A percentile compares a stretch with the other conserved stretches of the same genome.
Conservation (phyloP, 169 alveolate species). For the Eimeria necatrix region DNA sequence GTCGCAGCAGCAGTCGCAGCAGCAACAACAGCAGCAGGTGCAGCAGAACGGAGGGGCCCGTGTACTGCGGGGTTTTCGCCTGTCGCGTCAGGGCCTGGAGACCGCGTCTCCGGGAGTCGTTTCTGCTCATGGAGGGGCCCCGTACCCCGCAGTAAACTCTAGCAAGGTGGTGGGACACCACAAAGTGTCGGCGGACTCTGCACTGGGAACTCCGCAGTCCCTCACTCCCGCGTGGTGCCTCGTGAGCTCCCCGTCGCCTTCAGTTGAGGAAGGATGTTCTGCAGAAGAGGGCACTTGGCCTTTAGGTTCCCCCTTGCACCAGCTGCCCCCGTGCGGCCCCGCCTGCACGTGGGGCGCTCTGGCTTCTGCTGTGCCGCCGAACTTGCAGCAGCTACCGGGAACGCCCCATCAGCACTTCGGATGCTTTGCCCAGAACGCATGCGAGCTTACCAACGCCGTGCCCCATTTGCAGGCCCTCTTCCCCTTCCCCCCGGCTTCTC, state of each 20-base stretch:
- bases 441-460: not conserved
- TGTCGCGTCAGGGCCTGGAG: constrained; percentile 27
- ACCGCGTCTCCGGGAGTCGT: not conserved
- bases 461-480: not conserved
- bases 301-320: constrained; percentile 22
- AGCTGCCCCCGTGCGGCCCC: constrained; percentile 30
- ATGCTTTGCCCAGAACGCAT: not conserved
- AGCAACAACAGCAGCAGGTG: constrained; percentile 9
- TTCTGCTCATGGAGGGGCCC: not conserved
- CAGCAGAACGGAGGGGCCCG: not conserved
- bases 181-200: not conserved
- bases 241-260: not conserved
- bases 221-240: constrained; percentile 16
- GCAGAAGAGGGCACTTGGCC: not conserved
- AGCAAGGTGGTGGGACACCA: not conserved
- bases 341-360: constrained; percentile 5
- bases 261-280: not conserved
- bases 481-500: not conserved
- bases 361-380: not conserved
- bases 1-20: constrained; percentile 33
- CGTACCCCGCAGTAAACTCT: not conserved
- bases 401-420: not conserved
- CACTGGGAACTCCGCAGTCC: not conserved
- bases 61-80: not conserved
- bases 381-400: constrained; percentile 13